Evolutionary conservation across 2,329 filamentous ascomycete species (phyloP).

Genomic region (Penicillium corylophilum): DNA sequence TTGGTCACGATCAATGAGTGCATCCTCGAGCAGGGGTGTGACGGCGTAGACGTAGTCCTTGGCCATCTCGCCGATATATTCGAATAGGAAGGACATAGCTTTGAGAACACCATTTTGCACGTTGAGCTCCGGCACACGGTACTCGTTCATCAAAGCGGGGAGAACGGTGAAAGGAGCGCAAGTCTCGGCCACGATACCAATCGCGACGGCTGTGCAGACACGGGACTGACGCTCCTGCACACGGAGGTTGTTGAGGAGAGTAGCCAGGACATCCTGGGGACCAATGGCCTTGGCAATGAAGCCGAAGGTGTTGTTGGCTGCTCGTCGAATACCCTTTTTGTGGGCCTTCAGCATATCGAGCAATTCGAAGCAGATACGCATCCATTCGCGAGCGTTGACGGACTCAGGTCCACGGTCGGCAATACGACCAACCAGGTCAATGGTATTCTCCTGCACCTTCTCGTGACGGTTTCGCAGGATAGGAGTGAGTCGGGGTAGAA

Average conservation of each 20-base stretch:
- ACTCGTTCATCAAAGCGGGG: constrained; percentile 99
- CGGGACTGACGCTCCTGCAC: constrained; percentile 97
- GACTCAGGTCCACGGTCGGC: constrained; percentile 95
- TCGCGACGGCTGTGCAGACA: constrained; percentile 97
- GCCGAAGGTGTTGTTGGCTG: constrained; percentile 98
- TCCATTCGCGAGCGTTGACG: constrained; percentile 97
- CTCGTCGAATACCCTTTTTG: constrained; percentile 97
- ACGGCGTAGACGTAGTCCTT: constrained; percentile 99
- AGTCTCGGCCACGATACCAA: constrained; percentile 97
- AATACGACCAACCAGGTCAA: constrained; percentile 95
- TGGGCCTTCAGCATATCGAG: constrained; percentile 99
- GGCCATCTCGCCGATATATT: constrained; percentile 99
- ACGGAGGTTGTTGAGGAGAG: constrained; percentile 90
- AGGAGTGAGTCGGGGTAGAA: constrained; percentile 92
- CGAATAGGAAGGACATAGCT: constrained; percentile 93
- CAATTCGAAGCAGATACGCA: constrained; percentile 98
- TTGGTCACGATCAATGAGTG: constrained; percentile 95
- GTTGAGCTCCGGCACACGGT: constrained; percentile 95
- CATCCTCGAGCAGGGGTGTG: constrained; percentile 91
- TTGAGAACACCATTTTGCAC: constrained; percentile 99
- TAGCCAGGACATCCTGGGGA: constrained; percentile 93
- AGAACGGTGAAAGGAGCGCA: constrained; percentile 98
- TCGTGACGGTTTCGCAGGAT: constrained; percentile 98
- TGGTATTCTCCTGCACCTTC: constrained; percentile 98
- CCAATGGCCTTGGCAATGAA: constrained; percentile 99